Percentiles rank a stretch among this genome's conserved stretches.
Conservation (phyloP, 2,329 filamentous ascomycete species). For the Pseudogymnoascus sp. region DNA sequence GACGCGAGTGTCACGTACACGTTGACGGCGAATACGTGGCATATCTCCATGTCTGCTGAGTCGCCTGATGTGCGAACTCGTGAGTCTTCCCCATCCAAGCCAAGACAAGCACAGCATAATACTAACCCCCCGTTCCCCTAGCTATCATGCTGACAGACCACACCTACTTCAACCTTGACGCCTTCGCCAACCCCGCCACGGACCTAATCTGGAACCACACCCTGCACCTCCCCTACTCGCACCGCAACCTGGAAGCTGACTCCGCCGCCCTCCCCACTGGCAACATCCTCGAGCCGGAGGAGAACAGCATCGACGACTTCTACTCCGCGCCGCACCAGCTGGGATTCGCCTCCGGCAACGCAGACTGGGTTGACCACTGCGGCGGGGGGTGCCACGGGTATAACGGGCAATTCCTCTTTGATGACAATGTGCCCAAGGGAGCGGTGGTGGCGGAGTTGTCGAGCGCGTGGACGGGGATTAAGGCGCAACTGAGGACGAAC, state of each 20-base stretch:
- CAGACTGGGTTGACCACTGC: constrained; percentile 57
- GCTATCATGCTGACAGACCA: constrained; percentile 60
- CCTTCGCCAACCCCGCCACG: constrained; percentile 52
- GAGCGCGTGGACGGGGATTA: constrained; percentile 60
- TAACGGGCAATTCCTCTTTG: constrained; percentile 53
- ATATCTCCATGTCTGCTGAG: constrained; percentile 54
- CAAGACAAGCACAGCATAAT: not conserved
- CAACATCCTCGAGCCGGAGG: constrained; percentile 57
- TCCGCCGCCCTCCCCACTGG: constrained; percentile 54
- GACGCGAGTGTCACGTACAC: constrained; percentile 58
- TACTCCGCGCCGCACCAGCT: constrained; percentile 58
- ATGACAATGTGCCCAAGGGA: constrained; percentile 33
- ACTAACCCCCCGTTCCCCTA: constrained; percentile 14
- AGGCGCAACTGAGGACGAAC: constrained; percentile 62
- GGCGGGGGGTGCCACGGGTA: constrained; percentile 63
- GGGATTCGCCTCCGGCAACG: constrained; percentile 52
- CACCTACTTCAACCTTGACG: constrained; percentile 65
- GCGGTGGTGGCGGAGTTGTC: constrained; percentile 49
- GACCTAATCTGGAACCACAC: constrained; percentile 55
- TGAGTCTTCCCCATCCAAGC: constrained; percentile 20
- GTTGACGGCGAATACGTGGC: constrained; percentile 49
- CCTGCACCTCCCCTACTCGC: constrained; percentile 56
- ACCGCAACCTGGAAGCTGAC: constrained; percentile 51
- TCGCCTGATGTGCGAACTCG: constrained; percentile 35
- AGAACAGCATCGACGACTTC: constrained; percentile 61